Base-by-base conservation (phyloP, 208 protist species). In the Phytomonas francai region DNA sequence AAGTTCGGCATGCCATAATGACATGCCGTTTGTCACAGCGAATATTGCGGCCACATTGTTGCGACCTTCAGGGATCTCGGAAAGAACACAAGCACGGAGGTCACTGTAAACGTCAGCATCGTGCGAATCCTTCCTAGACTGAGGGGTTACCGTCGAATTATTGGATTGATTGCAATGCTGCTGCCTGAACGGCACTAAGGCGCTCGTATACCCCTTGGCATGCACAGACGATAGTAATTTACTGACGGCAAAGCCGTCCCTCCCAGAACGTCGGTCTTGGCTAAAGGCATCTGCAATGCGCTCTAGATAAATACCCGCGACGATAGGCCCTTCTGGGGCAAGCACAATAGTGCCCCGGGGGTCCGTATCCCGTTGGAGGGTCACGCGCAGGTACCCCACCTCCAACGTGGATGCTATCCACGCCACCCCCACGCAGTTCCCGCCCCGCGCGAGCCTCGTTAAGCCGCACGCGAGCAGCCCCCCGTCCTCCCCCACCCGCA, bases 381-480 rank as follows among this genome's bases (percentile, higher is more conserved):
- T 80, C 36, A 92, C 59, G 12, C 76, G 79, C 57, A 81, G 72
- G 7, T 77, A 70, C 1, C 82, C 81, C 6, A 73, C 70, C 34
- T 67, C 64, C 45, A 78, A 36, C 22, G 33, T 56, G 14, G 54
- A 7, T 12, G 81, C 74, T 30, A 94, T 67, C 81, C 84, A 92
- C 63, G 84, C 75, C 29, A 92, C 76, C 19, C 80, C 78, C 25
- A 94, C 71, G 19, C 64, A 70, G 73, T 89, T 71, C 65, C 80
- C 71, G n/a, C 78, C 79, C 30, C 74, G 78, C 31, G 78, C 72
- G 51, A 80, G 81, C 19, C 77, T 65, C 54, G 81, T 82, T 12
- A 94, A 72, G 14, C 85, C 84, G 57, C 88, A 94, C 33, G 84
- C 81, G 59, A 92, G 74, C 36, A 94, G 68, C 31, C 72, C 59